phyloP scores from a whole-genome alignment of 169 alveolate genomes.

The Cryptosporidium felis region DNA sequence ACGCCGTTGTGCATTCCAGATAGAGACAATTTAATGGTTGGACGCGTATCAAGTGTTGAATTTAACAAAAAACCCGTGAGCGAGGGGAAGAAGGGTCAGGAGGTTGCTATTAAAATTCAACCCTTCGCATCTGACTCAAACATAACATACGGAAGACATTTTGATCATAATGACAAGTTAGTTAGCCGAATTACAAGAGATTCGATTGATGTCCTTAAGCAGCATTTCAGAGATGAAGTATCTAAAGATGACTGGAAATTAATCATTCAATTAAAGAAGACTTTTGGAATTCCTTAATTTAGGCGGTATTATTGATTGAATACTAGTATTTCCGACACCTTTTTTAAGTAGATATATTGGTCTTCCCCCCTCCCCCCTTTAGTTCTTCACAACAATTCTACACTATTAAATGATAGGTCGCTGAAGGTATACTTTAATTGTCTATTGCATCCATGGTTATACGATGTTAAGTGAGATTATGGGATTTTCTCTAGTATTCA shows the following conservation, averaged over 20 bases:
- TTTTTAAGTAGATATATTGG: too few relatives aligned
- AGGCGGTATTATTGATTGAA: too few relatives aligned
- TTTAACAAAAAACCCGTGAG: conserved; percentile 90
- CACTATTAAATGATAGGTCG: too few relatives aligned
- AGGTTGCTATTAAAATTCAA: conserved; percentile 85
- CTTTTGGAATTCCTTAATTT: conserved; percentile 79
- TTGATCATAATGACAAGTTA: conserved; percentile 88
- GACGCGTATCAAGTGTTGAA: conserved; percentile 95
- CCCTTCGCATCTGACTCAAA: conserved; percentile 85
- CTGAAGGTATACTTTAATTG: too few relatives aligned
- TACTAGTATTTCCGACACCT: too few relatives aligned
- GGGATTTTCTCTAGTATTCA: too few relatives aligned
- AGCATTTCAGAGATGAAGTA: conserved; percentile 93
- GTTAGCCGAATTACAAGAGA: conserved; percentile 90
- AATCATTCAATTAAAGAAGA: conserved; percentile 86
- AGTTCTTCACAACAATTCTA: too few relatives aligned
- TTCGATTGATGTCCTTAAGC: conserved; percentile 93
- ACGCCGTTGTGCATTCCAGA: conserved; percentile 94
- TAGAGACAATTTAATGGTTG: conserved; percentile 89
- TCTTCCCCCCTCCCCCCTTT: too few relatives aligned
- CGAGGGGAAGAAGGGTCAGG: conserved; percentile 91
- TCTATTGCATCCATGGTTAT: too few relatives aligned
- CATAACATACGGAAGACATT: conserved; percentile 94
- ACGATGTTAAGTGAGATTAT: too few relatives aligned
- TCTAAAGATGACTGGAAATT: conserved; percentile 94